These are phyloP conservation scores for Cryptosporidium tyzzeri DNA, from an alignment of 169 alveolate species.

Conservation along the genomic window DNA sequence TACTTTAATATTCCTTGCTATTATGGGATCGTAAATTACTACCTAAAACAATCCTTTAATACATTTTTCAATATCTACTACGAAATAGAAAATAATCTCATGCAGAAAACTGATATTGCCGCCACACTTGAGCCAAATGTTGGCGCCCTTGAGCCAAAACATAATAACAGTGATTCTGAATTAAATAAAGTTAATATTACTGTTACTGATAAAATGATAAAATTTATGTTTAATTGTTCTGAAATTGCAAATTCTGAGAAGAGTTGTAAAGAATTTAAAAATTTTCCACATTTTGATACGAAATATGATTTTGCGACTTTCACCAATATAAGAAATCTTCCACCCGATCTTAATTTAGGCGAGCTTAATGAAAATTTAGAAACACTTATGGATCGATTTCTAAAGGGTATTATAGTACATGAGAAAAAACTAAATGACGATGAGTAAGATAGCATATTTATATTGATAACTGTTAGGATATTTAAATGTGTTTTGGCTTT, in stretches of 20 bases:
- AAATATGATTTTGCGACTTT: neutral
- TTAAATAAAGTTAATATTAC: neutral
- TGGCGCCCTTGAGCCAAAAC: neutral
- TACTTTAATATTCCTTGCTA: slow-evolving; percentile 25
- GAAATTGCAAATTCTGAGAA: neutral
- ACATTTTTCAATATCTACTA: neutral
- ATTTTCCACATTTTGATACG: slow-evolving; percentile 3
- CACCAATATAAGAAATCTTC: neutral
- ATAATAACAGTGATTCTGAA: neutral
- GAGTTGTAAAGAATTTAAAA: neutral
- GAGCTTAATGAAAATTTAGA: neutral
- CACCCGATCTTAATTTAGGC: neutral
- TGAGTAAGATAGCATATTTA: neutral
- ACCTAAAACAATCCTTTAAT: slow-evolving; percentile 4
- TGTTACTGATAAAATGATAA: neutral
- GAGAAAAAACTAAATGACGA: neutral
- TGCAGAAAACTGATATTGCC: neutral
- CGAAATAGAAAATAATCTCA: neutral
- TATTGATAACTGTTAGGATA: too few species aligned
- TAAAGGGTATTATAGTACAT: neutral
- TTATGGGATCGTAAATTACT: neutral
- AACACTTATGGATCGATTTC: neutral
- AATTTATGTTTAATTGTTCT: neutral
- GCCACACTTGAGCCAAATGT: neutral
- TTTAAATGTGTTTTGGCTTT: too few species aligned